Conservation (phyloP, 257 asterid species). For the Avicennia marina region DNA sequence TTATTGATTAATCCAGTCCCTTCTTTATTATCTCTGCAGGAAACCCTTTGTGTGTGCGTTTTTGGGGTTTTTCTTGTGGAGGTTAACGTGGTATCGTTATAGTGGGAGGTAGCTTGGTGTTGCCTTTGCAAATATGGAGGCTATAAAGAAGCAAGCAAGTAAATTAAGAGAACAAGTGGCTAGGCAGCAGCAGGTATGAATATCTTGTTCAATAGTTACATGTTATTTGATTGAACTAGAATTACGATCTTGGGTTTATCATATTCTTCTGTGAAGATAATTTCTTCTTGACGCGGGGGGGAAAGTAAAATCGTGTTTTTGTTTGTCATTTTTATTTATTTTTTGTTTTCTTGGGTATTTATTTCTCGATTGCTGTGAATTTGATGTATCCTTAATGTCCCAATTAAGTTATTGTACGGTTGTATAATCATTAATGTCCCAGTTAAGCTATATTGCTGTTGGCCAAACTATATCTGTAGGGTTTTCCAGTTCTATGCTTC, state of each 20-base stretch:
- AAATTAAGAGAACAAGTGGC: constrained; percentile 95
- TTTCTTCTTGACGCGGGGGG: background rate
- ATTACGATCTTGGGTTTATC: constrained; percentile 16
- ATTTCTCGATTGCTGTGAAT: background rate
- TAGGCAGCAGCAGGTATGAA: constrained; percentile 79
- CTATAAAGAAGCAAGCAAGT: constrained; percentile 92
- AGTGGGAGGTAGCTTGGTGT: background rate
- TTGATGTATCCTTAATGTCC: background rate
- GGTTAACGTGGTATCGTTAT: background rate
- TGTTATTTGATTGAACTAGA: constrained; percentile 3
- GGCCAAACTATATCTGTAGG: background rate
- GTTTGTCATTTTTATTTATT: background rate
- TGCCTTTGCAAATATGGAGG: constrained; percentile 49
- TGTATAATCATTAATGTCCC: background rate
- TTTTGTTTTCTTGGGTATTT: background rate
- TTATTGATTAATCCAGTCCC: background rate
- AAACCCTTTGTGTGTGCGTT: background rate
- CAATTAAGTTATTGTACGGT: too few relatives aligned
- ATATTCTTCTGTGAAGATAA: constrained; percentile 1
- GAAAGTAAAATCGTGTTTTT: background rate
- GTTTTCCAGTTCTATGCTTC: background rate
- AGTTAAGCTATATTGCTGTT: background rate
- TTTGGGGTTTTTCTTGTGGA: background rate
- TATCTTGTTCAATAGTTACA: background rate
- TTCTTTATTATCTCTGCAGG: background rate